These are phyloP conservation scores for Pseudohalonectria lignicola DNA, from an alignment of 2,329 filamentous ascomycete genomes.

Conservation along the genomic window DNA sequence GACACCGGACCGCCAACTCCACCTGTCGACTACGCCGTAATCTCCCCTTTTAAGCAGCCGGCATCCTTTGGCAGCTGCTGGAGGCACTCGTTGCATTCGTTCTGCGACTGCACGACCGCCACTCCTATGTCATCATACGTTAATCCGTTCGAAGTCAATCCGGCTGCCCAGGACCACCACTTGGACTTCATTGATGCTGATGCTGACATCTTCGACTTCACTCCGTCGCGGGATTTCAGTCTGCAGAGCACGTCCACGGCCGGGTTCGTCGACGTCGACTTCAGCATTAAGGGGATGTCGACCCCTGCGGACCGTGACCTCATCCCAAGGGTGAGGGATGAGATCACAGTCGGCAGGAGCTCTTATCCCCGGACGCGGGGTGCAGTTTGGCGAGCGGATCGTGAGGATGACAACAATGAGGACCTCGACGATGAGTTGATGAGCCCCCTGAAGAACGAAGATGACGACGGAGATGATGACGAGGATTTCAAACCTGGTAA, in stretches of 20 bases:
- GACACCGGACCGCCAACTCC: constrained; percentile 25
- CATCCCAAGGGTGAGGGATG: constrained; percentile 8
- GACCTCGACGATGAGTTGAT: no score
- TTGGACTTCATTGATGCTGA: constrained; percentile 16
- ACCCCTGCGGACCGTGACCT: constrained; percentile 16
- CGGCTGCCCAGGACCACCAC: constrained; percentile 15
- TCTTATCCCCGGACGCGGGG: not conserved
- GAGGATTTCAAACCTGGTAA: not conserved
- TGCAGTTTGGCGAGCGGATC: no score
- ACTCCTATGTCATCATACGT: constrained; percentile 18
- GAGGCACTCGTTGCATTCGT: not conserved
- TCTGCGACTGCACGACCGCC: constrained; percentile 3
- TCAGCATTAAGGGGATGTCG: constrained; percentile 8
- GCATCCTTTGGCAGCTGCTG: not conserved
- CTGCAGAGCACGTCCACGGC: constrained; percentile 17
- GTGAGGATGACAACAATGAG: no score
- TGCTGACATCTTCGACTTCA: constrained; percentile 10
- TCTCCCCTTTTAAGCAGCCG: constrained; percentile 14
- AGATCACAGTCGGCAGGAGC: constrained; percentile 3
- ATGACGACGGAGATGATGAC: not conserved
- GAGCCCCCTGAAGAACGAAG: no score
- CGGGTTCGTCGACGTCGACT: constrained; percentile 4
- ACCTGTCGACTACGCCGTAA: constrained; percentile 16
- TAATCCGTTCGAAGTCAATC: constrained; percentile 22
- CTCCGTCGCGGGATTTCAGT: constrained; percentile 14